Evolutionary conservation across 129 eudicot species (phyloP), one percentile per base, ranked within the genome.

Genomic region (Lactuca saligna): DNA sequence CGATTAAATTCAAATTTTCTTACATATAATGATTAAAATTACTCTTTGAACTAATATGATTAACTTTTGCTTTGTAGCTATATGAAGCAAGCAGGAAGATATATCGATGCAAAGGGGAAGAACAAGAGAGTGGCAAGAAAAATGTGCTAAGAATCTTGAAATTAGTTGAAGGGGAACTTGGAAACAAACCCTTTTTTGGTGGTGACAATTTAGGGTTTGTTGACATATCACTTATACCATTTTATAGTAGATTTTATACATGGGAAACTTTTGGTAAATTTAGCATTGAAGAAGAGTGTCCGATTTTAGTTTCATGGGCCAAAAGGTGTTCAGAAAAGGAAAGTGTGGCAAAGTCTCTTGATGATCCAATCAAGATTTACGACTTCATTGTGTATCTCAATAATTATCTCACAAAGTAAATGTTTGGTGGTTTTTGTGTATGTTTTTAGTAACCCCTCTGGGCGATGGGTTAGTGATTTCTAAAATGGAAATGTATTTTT

Each of bases 241-340:
- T 72, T 67, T 78, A 66, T 12, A 59, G 79, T 54, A 65, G 79
- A 48, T 72, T 78, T 31, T 72, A 78, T 59, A 34, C 82, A 61
- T 78, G 73, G 71, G 79, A 78, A 66, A 60, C 69, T 48, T 59
- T 78, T 71, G 78, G 79, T 46, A 78, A 78, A 53, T 71, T 78
- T 42, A 78, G 71, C 64, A 72, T 66, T 50, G 82, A 72, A 68
- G 75, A 73, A 7, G 82, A 78, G 58, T 78, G 82, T 42, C 79
- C 82, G 16, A 60, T 39, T 14, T 41, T 78, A 33, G 37, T 53
- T 48, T 78, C 82, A 66, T 78, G 79, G 82, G 79, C n/a, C 11
- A 78, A 78, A 60, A 78, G 82, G 57, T 78, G 82, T 54, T 33
- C 46, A 64, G 65, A 66, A 46, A 78, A 72, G 78, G 66, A 72